Evolutionary conservation across 2,329 filamentous ascomycete genomes (phyloP), one percentile per base, ranked within the genome.

Genomic region (Aspergillus puulaauensis): DNA sequence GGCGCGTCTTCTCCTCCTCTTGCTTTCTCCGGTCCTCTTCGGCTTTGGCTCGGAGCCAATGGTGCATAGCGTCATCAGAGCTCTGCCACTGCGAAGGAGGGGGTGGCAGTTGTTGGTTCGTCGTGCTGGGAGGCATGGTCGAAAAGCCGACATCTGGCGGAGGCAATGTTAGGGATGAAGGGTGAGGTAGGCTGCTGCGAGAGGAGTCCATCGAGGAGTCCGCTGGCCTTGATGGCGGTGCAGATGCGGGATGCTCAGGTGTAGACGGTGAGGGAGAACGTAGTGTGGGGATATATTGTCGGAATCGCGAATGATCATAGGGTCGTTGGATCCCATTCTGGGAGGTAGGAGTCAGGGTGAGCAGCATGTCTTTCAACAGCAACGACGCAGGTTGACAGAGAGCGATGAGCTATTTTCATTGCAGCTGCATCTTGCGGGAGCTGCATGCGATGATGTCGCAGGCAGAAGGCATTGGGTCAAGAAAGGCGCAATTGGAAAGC

Each of bases 41-140:
- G 0, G 85, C 79, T 72, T 87, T 90, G 53, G 89, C 86, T 54
- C 83, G 75, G 21, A 91, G 77, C 89, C 89, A 92, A 54, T 81
- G 83, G 61, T 83, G 85, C 86, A 90, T 89, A 3, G 86, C 83
- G 39, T 91, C 88, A 67, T 90, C 88, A 35, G 83, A 80, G 48
- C 82, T 83, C 68, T 88, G 84, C 83, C 87, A 89, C 70, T 86
- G 83, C 41, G 83, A 82, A 27, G 87, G 86, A 31, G 84, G 83
- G 39, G 83, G 79, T n/a, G 87, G 87, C 40, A 90, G 75, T 40
- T 52, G 54, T 59, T 84, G 80, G 35, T 79, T 81, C 9, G 44
- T 15, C 58, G 82, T 72, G 19, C 76, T 73, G 21, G 75, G 74
- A 67, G 77, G 77, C 59, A 65, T 65, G 24, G 61, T 57, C 12